Evolutionary conservation across 2,329 filamentous ascomycete species (phyloP).

Genomic region (Aspergillus cejpii): DNA sequence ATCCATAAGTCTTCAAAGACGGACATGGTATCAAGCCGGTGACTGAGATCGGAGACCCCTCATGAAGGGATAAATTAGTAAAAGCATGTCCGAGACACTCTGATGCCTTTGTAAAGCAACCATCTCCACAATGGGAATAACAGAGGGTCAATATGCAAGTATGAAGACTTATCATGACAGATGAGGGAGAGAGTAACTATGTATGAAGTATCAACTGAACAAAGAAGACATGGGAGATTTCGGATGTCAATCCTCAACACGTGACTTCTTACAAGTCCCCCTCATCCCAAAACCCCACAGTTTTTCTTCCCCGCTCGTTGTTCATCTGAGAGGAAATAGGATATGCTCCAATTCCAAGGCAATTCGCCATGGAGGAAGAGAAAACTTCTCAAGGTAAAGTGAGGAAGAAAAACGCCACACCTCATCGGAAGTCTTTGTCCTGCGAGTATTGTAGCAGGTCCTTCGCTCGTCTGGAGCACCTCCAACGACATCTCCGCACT

Average conservation of each 20-base stretch:
- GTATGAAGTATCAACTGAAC: background rate
- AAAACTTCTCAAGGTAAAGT: slow-evolving; percentile 31
- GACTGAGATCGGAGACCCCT: too few species aligned
- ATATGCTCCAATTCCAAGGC: slow-evolving; percentile 22
- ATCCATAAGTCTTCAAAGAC: too few species aligned
- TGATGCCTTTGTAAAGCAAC: background rate
- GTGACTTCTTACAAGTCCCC: slow-evolving; percentile 16
- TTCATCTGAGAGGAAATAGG: slow-evolving; percentile 17
- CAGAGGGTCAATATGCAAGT: slow-evolving; percentile 3
- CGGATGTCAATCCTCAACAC: slow-evolving; percentile 5
- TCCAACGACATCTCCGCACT: slow-evolving; percentile 48
- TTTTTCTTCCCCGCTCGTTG: slow-evolving; percentile 35
- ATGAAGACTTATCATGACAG: too few species aligned
- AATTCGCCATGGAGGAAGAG: slow-evolving; percentile 37
- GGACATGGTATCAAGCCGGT: too few species aligned
- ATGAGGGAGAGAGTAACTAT: background rate
- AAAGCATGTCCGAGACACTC: background rate
- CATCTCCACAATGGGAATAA: slow-evolving; percentile 20
- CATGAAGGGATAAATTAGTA: background rate
- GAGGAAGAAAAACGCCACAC: slow-evolving; percentile 37
- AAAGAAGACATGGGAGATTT: too few species aligned
- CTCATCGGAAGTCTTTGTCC: slow-evolving; percentile 43
- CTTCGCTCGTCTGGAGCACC: slow-evolving; percentile 46
- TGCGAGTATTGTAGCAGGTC: slow-evolving; percentile 46
- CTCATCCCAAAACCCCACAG: slow-evolving; percentile 31